Percentiles rank a stretch among this genome's conserved stretches.
These are phyloP conservation scores for Dactylonectria estremocensis DNA, from an alignment of 2,329 filamentous ascomycete genomes.

Conservation along the genomic window DNA sequence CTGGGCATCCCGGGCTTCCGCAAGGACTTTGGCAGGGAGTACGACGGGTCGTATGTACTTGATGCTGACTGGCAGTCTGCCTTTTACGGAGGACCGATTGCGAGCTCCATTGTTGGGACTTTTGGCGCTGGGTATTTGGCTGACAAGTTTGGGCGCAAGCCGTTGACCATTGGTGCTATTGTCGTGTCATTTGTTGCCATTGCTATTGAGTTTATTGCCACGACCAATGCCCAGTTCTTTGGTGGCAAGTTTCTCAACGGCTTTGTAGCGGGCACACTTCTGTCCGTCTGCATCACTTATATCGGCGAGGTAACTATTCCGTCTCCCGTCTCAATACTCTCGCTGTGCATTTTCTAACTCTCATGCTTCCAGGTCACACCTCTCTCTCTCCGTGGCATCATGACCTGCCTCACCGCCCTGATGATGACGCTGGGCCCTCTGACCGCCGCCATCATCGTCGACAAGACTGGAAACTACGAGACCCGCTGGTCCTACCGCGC, in stretches of 20 bases:
- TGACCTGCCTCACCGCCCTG: slow-evolving; percentile 50
- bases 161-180: slow-evolving; percentile 22
- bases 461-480: slow-evolving; percentile 46
- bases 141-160: slow-evolving; percentile 26
- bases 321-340: neutral
- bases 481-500: slow-evolving; percentile 53
- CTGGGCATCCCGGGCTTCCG: slow-evolving; percentile 34
- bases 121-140: slow-evolving; percentile 22
- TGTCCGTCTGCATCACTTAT: slow-evolving; percentile 48
- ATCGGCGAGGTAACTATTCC: slow-evolving; percentile 53
- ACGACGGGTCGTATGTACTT: slow-evolving; percentile 27
- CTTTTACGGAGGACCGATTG: slow-evolving; percentile 27
- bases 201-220: slow-evolving; percentile 58
- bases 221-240: slow-evolving; percentile 58
- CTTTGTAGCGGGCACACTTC: slow-evolving; percentile 52
- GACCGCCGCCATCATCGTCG: slow-evolving; percentile 51
- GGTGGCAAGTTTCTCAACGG: slow-evolving; percentile 60
- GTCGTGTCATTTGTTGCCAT: slow-evolving; percentile 32
- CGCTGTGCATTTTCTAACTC: neutral
- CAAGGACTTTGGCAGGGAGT: slow-evolving; percentile 37
- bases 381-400: slow-evolving; percentile 47
- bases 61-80: slow-evolving; percentile 30
- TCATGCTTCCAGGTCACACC: slow-evolving; percentile 42
- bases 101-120: slow-evolving; percentile 26
- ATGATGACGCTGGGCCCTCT: slow-evolving; percentile 52